Conservation (phyloP, 768 basidiomycete genomes). For the Boletus reticulatus region DNA sequence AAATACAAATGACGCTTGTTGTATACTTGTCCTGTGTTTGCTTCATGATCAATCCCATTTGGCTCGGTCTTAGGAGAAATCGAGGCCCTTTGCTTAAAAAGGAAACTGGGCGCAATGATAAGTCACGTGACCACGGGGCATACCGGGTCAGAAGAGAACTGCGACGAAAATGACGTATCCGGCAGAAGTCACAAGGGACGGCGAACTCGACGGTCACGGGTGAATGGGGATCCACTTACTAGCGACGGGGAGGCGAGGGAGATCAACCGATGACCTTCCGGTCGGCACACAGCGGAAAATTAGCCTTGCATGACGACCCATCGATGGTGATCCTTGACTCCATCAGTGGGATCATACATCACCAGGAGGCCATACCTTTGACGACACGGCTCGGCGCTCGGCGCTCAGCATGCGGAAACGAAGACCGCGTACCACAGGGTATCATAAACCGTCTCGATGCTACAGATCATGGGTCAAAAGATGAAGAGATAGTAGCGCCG, state of each 20-base stretch:
- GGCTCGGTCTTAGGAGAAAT: constrained; percentile 17
- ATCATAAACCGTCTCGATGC: background rate
- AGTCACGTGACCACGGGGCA: constrained; percentile 26
- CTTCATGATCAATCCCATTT: constrained; percentile 24
- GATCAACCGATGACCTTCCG: too few species aligned
- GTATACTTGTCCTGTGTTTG: constrained; percentile 19
- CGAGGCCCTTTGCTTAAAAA: constrained; percentile 17
- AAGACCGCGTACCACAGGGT: constrained; percentile 1
- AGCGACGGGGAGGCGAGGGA: too few species aligned
- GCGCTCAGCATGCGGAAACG: constrained; percentile 5
- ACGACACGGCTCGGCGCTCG: background rate
- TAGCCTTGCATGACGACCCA: too few species aligned
- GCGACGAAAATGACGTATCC: constrained; percentile 11
- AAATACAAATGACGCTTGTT: background rate
- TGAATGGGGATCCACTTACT: constrained; percentile 1
- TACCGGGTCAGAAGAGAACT: constrained; percentile 4
- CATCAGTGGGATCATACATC: constrained; percentile 6
- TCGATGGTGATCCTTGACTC: background rate
- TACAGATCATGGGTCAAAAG: constrained; percentile 20
- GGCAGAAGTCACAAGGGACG: constrained; percentile 9
- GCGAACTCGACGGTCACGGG: constrained; percentile 12
- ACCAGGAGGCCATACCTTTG: constrained; percentile 10
- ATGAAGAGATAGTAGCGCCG: background rate
- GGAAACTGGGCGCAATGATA: constrained; percentile 19
- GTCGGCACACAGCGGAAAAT: too few species aligned